Base-by-base conservation (phyloP, 345 rosid species). In the Citrus inodora region DNA sequence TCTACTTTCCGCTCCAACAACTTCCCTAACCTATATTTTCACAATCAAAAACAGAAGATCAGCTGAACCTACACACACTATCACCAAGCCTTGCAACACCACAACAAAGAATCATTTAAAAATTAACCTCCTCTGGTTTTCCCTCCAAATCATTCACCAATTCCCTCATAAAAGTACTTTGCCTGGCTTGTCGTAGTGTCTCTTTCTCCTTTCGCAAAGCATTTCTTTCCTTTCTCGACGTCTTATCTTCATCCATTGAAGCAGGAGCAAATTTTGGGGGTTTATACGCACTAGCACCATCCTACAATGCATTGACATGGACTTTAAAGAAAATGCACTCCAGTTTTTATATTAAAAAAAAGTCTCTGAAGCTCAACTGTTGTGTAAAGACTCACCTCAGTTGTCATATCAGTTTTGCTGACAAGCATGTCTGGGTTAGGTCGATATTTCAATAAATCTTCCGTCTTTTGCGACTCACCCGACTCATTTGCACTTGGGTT, bases 361-460 rank as follows among this genome's bases (percentile, higher is more conserved):
- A 51, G 62, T 35, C 61, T 46, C 28, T 6, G 17, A 67, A 63
- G 66, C 55, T 32, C 59, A 37, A 14, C 59, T 24, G 10, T 65
- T 19, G 53, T 16, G 63, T 40, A 48, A 79, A 70, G 27, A 79
- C 86, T 79, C 76, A 90, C 94, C 83, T 81, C 83, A 17, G 79
- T 14, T 10, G 61, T 55, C 74, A 46, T 46, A 79, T 84, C 87
- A 73, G 65, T 58, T 87, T 85, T 91, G 83, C 78, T 73, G 70
- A 86, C 86, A 79, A 96, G 94, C 89, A 91, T 85, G 77, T 91
- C 95, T 0, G 97, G 98, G 76, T 96, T 92, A 2, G 99, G 98
- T 33, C 88, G 95, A 78, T 87, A 94, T 19, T 73, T 89, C 84
- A 95, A 83, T 48, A 85, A 77, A 84, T 96, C 97, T 80, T 90